Conservation (phyloP, 257 asterid genomes). For the Oldenlandia corymbosa region DNA sequence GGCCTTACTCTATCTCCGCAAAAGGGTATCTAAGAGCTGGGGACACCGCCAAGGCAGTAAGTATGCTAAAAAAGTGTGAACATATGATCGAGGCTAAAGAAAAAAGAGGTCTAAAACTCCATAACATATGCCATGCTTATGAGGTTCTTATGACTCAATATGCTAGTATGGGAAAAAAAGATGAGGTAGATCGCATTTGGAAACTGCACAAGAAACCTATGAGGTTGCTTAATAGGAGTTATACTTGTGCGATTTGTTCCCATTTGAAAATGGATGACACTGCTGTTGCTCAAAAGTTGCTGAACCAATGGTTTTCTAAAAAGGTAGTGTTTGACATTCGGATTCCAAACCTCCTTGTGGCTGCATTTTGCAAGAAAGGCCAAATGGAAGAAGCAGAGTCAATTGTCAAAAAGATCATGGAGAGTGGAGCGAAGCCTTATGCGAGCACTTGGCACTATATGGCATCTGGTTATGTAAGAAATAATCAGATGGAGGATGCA, state of each 20-base stretch:
- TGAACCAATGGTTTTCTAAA: slow-evolving; percentile 32
- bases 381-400: slow-evolving; percentile 32
- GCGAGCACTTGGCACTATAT: slow-evolving; percentile 38
- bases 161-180: slow-evolving; percentile 34
- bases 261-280: slow-evolving; percentile 42
- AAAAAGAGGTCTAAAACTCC: not conserved
- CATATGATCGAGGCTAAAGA: not conserved
- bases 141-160: slow-evolving; percentile 31
- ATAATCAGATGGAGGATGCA: slow-evolving; percentile 35
- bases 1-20: slow-evolving; percentile 27
- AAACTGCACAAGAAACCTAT: slow-evolving; percentile 15
- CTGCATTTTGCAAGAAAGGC: slow-evolving; percentile 42
- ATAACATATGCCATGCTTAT: not conserved
- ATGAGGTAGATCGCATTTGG: slow-evolving; percentile 40
- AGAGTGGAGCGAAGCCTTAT: slow-evolving; percentile 24
- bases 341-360: slow-evolving; percentile 28
- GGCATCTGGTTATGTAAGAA: slow-evolving; percentile 33
- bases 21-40: slow-evolving; percentile 42
- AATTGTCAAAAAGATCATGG: slow-evolving; percentile 22
- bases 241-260: slow-evolving; percentile 22
- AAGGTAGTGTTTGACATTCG: slow-evolving; percentile 22
- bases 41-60: slow-evolving; percentile 26
- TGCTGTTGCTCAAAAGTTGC: slow-evolving; percentile 35
- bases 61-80: slow-evolving; percentile 22
- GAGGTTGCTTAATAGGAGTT: slow-evolving; percentile 19